Base-by-base conservation (phyloP, 345 rosid genomes). In the Alliaria petiolata region DNA sequence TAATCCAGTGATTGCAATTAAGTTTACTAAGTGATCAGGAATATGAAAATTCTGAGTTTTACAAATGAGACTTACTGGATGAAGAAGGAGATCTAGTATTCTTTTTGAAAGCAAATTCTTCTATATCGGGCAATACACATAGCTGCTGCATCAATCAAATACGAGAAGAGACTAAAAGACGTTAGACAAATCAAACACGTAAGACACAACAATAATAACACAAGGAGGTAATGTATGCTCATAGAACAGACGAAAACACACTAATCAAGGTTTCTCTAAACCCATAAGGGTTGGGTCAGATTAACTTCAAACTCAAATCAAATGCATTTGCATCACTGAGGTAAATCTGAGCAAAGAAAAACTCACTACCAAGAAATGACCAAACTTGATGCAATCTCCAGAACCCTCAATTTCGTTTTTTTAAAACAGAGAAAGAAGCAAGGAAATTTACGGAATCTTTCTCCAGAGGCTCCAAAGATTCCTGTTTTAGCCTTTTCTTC, bases 41-140 rank as follows among this genome's bases (percentile, higher is more conserved):
- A 54, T 63, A 42, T 6, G 59, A 35, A 52, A 26, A 49, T 19
- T 16, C 10, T 0, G 59, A 46, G 30, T 39, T 30, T 8, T 55
- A 46, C 13, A 45, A 56, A 30, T 14, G 72, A 47, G 72, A 69
- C 84, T 81, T 81, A 89, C 88, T 49, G 35, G 75, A 51, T 33
- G 53, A 56, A 22, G 80, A 7, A 22, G 25, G 3, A 62, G 90
- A 69, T 68, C 46, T 73, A 17, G 70, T 78, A 10, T 70, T 69
- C 79, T 80, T 79, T 40, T 74, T 86, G 75, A 14, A 89, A 4
- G 91, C 86, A 80, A 88, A 92, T 14, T 86, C 96, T 85, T 92
- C 96, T 15, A 89, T 89, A 70, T 86, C 96, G 9, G 89, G 96
- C 22, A 82, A 74, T 30, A 76, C 74, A 51, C 80, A 55, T 16